phyloP scores from a whole-genome alignment of 1,139 yeast species.

The Petasospora rhodanensis region DNA sequence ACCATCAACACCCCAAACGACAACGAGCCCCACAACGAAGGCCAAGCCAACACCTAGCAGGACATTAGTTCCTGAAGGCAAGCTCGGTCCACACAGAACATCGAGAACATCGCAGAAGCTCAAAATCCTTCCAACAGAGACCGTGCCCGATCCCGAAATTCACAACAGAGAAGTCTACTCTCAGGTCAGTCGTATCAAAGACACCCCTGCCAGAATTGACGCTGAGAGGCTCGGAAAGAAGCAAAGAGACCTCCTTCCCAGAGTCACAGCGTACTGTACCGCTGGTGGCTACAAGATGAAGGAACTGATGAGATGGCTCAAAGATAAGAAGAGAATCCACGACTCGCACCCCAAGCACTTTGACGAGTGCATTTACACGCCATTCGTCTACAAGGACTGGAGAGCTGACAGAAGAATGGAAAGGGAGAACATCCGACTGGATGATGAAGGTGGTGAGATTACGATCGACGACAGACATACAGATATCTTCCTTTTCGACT shows the following conservation, averaged over 20 bases:
- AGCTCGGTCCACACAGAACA: slow-evolving; percentile 80
- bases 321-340: slow-evolving; percentile 68
- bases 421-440: slow-evolving; percentile 58
- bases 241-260: slow-evolving; percentile 75
- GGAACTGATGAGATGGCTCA: slow-evolving; percentile 79
- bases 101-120: slow-evolving; percentile 85
- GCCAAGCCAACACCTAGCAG: too few species aligned
- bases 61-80: slow-evolving; percentile 25
- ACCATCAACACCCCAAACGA: neutral
- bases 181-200: slow-evolving; percentile 79
- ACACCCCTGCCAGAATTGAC: slow-evolving; percentile 88
- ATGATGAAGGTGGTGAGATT: slow-evolving; percentile 93
- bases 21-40: neutral
- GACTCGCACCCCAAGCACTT: slow-evolving; percentile 81
- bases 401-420: slow-evolving; percentile 46
- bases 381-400: slow-evolving; percentile 82
- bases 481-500: slow-evolving; percentile 80
- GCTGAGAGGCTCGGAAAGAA: slow-evolving; percentile 91
- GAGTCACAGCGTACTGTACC: slow-evolving; percentile 95
- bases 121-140: slow-evolving; percentile 81
- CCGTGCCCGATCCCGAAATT: slow-evolving; percentile 36
- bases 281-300: slow-evolving; percentile 89
- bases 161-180: slow-evolving; percentile 61
- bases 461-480: slow-evolving; percentile 68
- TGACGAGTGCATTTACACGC: slow-evolving; percentile 92